A percentile compares a stretch with the other conserved stretches of the same genome.
Conservation (phyloP, 495 filamentous ascomycete species). For the Daldinia childiae region DNA sequence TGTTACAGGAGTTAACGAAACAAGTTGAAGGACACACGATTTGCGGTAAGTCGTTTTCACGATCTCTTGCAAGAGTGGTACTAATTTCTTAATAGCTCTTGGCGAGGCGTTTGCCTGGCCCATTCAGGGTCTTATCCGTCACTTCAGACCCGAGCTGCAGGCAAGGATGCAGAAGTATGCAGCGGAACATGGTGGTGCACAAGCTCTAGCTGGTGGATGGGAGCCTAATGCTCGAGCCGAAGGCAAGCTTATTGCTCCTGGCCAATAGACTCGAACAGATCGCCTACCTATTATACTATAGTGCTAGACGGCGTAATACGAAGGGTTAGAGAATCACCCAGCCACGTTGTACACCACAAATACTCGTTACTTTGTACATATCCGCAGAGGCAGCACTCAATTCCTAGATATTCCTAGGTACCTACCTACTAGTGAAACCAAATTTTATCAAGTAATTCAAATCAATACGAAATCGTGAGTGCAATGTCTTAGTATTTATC, state of each 20-base stretch:
- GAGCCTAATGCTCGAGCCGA: conserved; percentile 74
- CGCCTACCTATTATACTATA: conserved; percentile 23
- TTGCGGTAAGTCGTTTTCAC: conserved; percentile 68
- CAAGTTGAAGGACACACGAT: conserved; percentile 99
- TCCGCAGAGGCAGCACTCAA: conserved; percentile 21
- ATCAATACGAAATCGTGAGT: neutral
- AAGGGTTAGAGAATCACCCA: conserved; percentile 27
- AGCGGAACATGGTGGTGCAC: conserved; percentile 70
- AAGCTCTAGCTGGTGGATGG: conserved; percentile 86
- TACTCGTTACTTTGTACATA: conserved; percentile 38
- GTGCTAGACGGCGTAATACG: conserved; percentile 33
- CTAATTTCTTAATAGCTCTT: conserved; percentile 63
- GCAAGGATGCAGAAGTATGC: conserved; percentile 81
- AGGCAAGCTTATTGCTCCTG: conserved; percentile 87
- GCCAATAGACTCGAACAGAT: conserved; percentile 65
- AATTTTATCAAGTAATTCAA: neutral
- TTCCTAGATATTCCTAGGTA: conserved; percentile 3
- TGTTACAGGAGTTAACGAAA: conserved; percentile 99
- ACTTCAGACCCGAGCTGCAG: conserved; percentile 96
- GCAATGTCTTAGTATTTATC: neutral
- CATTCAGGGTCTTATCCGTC: conserved; percentile 95
- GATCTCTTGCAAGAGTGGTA: neutral
- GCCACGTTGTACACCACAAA: conserved; percentile 31
- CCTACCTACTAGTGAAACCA: neutral
- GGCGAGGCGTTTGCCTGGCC: conserved; percentile 99